phyloP scores from a whole-genome alignment of 2,329 filamentous ascomycete species.

The Diplodia corticola region DNA sequence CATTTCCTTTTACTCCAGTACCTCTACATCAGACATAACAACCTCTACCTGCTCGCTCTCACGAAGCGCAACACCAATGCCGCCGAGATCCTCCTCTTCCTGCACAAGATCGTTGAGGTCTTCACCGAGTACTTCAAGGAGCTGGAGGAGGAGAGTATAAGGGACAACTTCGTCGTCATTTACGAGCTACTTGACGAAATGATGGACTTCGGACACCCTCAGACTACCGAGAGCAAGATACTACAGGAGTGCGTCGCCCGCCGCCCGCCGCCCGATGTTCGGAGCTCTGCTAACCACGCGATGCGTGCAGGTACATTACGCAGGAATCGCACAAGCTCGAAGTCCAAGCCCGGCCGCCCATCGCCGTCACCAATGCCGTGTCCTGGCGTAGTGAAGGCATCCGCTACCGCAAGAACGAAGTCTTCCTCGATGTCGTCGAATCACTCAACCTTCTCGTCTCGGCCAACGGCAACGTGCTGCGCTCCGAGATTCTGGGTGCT shows the following conservation, averaged over 20 bases:
- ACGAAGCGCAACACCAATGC: slow-evolving; percentile 99
- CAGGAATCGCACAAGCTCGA: slow-evolving; percentile 99
- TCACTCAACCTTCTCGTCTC: slow-evolving; percentile 94
- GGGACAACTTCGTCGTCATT: slow-evolving; percentile 99
- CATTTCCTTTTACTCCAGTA: slow-evolving; percentile 58
- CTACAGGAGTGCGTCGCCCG: slow-evolving; percentile 70
- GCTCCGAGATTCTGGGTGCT: slow-evolving; percentile 93
- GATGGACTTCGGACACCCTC: slow-evolving; percentile 99
- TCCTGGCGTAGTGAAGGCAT: slow-evolving; percentile 98
- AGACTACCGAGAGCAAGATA: slow-evolving; percentile 98
- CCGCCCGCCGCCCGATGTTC: background rate
- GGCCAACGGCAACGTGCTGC: slow-evolving; percentile 88
- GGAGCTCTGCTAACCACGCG: background rate
- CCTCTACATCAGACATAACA: slow-evolving; percentile 98
- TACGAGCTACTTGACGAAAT: slow-evolving; percentile 99
- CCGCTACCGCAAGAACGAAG: slow-evolving; percentile 97
- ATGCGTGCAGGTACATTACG: slow-evolving; percentile 74
- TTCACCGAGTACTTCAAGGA: slow-evolving; percentile 99
- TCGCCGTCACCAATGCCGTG: slow-evolving; percentile 96
- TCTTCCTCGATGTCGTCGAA: slow-evolving; percentile 96
- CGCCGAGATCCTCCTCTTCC: slow-evolving; percentile 94
- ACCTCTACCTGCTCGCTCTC: slow-evolving; percentile 94
- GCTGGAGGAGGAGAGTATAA: slow-evolving; percentile 95
- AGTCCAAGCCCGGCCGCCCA: slow-evolving; percentile 91
- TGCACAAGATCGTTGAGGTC: slow-evolving; percentile 97